A percentile compares a stretch with the other conserved stretches of the same genome.
Evolutionary conservation across 495 filamentous ascomycete genomes (phyloP).

Genomic region (Parathielavia hyrcaniae): DNA sequence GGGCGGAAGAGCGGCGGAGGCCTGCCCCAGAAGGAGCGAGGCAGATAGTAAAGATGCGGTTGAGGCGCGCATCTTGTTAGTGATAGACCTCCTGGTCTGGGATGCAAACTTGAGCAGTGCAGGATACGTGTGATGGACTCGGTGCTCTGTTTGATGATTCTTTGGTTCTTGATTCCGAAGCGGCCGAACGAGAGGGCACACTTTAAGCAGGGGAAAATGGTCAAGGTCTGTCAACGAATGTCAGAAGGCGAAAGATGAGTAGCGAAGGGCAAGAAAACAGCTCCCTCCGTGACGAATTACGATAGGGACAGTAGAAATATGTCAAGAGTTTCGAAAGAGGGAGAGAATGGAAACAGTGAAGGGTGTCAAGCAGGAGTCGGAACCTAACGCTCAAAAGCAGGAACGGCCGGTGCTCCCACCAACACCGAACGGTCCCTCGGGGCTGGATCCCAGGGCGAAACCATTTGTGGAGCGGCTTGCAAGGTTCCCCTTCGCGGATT

Average conservation of each 20-base stretch:
- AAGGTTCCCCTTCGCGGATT: neutral
- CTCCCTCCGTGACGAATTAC: slow-evolving; percentile 14
- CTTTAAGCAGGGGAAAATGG: slow-evolving; percentile 21
- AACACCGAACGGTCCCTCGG: neutral
- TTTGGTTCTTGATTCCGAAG: neutral
- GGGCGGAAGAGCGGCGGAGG: slow-evolving; percentile 55
- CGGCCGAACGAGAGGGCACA: slow-evolving; percentile 3
- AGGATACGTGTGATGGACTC: neutral
- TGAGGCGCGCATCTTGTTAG: slow-evolving; percentile 36
- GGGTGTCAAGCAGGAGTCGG: neutral
- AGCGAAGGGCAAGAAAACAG: slow-evolving; percentile 17
- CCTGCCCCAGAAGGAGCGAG: slow-evolving; percentile 44
- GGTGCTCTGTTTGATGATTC: slow-evolving; percentile 6
- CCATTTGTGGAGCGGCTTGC: slow-evolving; percentile 4
- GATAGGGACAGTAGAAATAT: slow-evolving; percentile 10
- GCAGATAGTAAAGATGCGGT: slow-evolving; percentile 40
- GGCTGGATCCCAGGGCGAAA: slow-evolving; percentile 7
- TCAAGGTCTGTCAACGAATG: slow-evolving; percentile 34
- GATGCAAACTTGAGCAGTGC: no score
- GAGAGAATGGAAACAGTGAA: neutral
- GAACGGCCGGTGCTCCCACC: neutral
- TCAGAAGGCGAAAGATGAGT: slow-evolving; percentile 25
- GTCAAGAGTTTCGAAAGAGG: neutral
- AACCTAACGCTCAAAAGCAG: neutral
- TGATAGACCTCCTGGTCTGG: no score